phyloP scores from a whole-genome alignment of 352 stramenopile species.

The Pythium grandisporangium region DNA sequence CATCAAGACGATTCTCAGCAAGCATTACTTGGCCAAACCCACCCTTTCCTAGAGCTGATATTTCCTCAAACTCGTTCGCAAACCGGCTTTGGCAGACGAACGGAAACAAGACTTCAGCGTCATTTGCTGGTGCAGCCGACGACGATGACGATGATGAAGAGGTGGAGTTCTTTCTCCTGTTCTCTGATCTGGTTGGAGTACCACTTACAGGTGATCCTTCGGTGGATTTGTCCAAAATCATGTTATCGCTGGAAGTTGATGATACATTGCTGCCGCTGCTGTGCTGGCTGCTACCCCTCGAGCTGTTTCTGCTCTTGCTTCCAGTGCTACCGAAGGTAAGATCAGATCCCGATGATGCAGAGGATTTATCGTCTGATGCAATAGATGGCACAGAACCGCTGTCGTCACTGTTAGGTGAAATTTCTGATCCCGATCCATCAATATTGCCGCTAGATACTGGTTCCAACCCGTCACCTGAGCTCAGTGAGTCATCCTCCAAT shows the following conservation, averaged over 20 bases:
- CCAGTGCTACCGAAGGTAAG: too few relatives aligned
- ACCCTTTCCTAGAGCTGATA: constrained; percentile 86
- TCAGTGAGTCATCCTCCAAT: too few relatives aligned
- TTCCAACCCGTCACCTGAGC: too few relatives aligned
- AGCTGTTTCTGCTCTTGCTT: neutral
- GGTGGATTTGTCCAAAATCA: constrained; percentile 1
- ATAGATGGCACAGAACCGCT: too few relatives aligned
- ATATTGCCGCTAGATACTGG: too few relatives aligned
- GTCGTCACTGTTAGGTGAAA: too few relatives aligned
- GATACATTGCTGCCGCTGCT: constrained; percentile 5
- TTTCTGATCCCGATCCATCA: too few relatives aligned
- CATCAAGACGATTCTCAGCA: constrained; percentile 90
- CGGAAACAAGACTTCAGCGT: constrained; percentile 67
- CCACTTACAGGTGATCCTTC: too few relatives aligned
- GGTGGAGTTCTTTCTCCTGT: constrained; percentile 28
- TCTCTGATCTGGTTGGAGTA: too few relatives aligned
- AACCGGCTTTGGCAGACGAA: constrained; percentile 83
- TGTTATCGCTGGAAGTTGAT: constrained; percentile 1
- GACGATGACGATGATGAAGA: constrained; percentile 48
- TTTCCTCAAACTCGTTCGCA: constrained; percentile 75
- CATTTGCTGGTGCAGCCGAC: constrained; percentile 21
- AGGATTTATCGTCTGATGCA: too few relatives aligned
- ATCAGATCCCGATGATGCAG: neutral
- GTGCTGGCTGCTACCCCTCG: constrained; percentile 1
- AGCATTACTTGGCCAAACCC: constrained; percentile 93